Evolutionary conservation across 129 eudicot species (phyloP).

Genomic region (Flaveria linearis): DNA sequence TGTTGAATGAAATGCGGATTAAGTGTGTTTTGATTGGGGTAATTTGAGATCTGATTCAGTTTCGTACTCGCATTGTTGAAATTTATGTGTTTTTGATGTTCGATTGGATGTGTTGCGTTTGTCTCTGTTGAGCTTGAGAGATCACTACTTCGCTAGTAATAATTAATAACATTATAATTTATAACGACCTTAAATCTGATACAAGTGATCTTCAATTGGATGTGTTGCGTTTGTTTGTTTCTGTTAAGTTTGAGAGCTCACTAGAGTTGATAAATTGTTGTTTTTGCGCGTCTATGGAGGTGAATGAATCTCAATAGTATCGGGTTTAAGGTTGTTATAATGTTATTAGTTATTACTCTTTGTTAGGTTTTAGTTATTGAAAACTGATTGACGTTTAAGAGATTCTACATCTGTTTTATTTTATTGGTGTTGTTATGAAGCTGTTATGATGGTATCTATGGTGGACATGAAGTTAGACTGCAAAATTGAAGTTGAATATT

Average conservation of each 20-base stretch:
- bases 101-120: background rate
- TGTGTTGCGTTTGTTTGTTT: background rate
- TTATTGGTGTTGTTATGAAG: background rate
- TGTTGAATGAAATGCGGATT: background rate
- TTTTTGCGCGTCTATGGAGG: background rate
- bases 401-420: slow-evolving; percentile 23
- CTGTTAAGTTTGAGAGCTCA: background rate
- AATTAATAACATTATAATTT: too few relatives aligned
- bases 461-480: slow-evolving; percentile 17
- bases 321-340: slow-evolving; percentile 5
- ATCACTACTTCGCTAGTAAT: background rate
- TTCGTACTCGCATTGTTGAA: slow-evolving; percentile 52
- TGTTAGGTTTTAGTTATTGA: slow-evolving; percentile 14
- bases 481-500: slow-evolving; percentile 9
- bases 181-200: too few relatives aligned
- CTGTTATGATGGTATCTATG: background rate
- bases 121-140: background rate
- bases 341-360: background rate
- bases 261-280: slow-evolving; percentile 10
- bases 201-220: slow-evolving; percentile 4
- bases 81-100: slow-evolving; percentile 14
- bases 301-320: background rate
- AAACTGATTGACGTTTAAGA: slow-evolving; percentile 6
- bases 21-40: slow-evolving; percentile 15
- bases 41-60: slow-evolving; percentile 53